A percentile compares a stretch with the other conserved stretches of the same genome.
These are phyloP conservation scores for Aspergillus jensenii DNA, from an alignment of 2,329 filamentous ascomycete genomes.

Conservation along the genomic window DNA sequence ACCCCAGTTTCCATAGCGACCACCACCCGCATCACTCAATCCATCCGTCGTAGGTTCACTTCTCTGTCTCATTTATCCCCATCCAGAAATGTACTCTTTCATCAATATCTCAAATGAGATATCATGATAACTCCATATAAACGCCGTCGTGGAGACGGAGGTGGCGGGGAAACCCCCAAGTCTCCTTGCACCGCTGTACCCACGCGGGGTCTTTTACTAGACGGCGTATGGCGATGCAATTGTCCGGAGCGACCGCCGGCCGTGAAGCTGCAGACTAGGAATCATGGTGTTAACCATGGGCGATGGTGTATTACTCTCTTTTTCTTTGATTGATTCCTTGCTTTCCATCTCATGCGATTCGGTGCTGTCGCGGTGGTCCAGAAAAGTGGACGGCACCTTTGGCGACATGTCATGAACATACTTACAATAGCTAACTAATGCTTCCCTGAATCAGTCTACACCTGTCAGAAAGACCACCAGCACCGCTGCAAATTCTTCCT, in stretches of 20 bases:
- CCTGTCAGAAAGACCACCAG: constrained; percentile 52
- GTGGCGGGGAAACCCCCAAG: not conserved
- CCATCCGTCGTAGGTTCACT: not conserved
- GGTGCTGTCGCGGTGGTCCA: not conserved
- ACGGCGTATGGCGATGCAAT: constrained; percentile 55
- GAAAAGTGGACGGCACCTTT: not conserved
- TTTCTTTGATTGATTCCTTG: not conserved
- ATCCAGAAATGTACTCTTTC: not conserved
- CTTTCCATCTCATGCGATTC: not conserved
- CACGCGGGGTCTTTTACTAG: constrained; percentile 40
- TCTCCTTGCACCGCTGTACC: constrained; percentile 25
- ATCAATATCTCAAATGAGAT: not conserved
- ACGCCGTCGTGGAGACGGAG: not conserved
- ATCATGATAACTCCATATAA: constrained; percentile 28
- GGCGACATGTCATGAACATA: too few relatives aligned
- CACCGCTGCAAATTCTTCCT: constrained; percentile 61
- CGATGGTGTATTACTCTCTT: constrained; percentile 46
- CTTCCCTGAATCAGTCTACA: constrained; percentile 47
- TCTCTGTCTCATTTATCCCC: not conserved
- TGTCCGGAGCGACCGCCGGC: constrained; percentile 56
- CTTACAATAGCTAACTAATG: too few relatives aligned
- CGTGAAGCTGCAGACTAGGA: constrained; percentile 57
- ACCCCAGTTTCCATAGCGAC: constrained; percentile 25
- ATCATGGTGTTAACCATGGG: constrained; percentile 57
- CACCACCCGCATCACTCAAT: not conserved